A percentile compares a stretch with the other conserved stretches of the same genome.
phyloP scores from a whole-genome alignment of 2,329 filamentous ascomycete genomes.

The Penicillium olsonii region DNA sequence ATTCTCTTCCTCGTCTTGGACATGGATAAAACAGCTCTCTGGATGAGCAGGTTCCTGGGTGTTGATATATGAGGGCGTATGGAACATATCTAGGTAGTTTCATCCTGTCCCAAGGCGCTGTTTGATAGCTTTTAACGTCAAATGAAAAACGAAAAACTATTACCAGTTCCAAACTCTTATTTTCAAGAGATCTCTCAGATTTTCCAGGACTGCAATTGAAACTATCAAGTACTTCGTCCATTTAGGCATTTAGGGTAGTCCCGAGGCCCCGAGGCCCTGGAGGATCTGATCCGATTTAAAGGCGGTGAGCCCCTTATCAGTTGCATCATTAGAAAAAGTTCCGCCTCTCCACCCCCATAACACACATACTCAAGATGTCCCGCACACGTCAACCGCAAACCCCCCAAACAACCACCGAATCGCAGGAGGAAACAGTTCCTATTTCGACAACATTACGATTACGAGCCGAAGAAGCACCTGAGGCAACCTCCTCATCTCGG shows the following conservation, averaged over 20 bases:
- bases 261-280: too few species aligned
- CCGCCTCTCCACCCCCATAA: neutral
- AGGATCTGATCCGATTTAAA: neutral
- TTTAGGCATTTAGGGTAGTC: too few species aligned
- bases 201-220: too few species aligned
- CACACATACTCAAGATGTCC: constrained; percentile 30
- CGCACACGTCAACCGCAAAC: constrained; percentile 40
- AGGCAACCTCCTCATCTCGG: constrained; percentile 45
- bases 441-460: constrained; percentile 35
- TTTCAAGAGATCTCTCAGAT: too few species aligned
- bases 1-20: neutral
- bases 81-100: constrained; percentile 1
- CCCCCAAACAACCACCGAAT: constrained; percentile 29
- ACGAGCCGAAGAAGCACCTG: constrained; percentile 27
- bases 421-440: constrained; percentile 21
- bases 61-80: constrained; percentile 4
- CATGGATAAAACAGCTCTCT: constrained; percentile 5
- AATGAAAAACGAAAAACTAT: constrained; percentile 1
- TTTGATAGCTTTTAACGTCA: constrained; percentile 6
- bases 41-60: constrained; percentile 5
- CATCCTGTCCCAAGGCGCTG: constrained; percentile 1
- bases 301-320: constrained; percentile 15
- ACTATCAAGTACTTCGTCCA: too few species aligned
- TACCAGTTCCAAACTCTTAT: too few species aligned
- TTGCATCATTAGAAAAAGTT: constrained; percentile 17